Evolutionary conservation across 257 asterid genomes (phyloP).

Genomic region (Cynanchum wilfordii): DNA sequence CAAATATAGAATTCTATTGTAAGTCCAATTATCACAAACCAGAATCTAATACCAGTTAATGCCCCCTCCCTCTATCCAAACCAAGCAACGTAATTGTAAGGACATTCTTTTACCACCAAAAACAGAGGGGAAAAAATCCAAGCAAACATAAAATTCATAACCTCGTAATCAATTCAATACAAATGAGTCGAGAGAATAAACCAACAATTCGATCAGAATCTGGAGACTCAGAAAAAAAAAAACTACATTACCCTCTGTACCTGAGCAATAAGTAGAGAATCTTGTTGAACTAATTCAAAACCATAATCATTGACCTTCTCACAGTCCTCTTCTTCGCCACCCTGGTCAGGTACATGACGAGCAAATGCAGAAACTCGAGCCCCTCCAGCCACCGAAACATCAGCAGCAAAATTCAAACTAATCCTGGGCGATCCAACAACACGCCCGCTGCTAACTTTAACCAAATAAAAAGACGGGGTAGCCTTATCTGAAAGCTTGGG

Average conservation of each 20-base stretch:
- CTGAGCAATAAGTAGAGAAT: constrained; percentile 29
- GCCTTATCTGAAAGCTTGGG: constrained; percentile 34
- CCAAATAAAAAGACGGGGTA: constrained; percentile 8
- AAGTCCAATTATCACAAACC: not conserved
- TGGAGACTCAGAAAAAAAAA: no score
- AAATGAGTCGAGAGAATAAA: not conserved
- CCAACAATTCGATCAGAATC: not conserved
- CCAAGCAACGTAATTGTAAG: not conserved
- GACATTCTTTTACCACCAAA: not conserved
- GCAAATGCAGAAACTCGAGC: constrained; percentile 34
- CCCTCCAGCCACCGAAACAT: constrained; percentile 24
- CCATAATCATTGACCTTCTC: constrained; percentile 28
- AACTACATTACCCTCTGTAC: constrained; percentile 23
- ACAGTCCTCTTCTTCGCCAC: constrained; percentile 34
- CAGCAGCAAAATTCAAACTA: constrained; percentile 17
- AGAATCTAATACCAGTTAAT: not conserved
- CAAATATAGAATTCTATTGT: no score
- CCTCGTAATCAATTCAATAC: not conserved
- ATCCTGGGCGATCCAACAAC: constrained; percentile 14
- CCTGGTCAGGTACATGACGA: constrained; percentile 36
- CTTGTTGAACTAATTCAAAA: constrained; percentile 34
- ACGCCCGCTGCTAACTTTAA: constrained; percentile 8
- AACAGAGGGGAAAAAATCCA: not conserved
- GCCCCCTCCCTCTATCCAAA: not conserved
- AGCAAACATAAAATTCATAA: not conserved